phyloP scores from a whole-genome alignment of 306 rosid species.

The Benincasa hispida region DNA sequence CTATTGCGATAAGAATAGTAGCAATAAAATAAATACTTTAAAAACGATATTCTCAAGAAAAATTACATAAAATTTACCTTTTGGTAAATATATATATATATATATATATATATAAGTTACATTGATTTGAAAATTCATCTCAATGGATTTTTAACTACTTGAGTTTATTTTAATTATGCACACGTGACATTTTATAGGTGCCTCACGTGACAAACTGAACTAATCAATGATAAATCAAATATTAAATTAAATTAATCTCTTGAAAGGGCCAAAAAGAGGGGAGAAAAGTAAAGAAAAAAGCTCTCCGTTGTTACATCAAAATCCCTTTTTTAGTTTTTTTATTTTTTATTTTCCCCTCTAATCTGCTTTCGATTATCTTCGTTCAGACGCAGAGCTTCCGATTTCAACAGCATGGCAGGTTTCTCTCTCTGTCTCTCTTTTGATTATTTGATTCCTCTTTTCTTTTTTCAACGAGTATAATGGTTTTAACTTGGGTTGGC shows the following conservation, averaged over 20 bases:
- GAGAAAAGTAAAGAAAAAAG: neutral
- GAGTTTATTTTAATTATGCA: no score
- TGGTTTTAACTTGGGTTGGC: neutral
- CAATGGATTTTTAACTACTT: no score
- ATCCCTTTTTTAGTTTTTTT: neutral
- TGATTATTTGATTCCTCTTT: neutral
- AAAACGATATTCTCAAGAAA: no score
- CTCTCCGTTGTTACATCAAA: neutral
- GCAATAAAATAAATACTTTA: no score
- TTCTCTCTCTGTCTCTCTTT: neutral
- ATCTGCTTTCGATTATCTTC: neutral
- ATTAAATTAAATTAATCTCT: neutral
- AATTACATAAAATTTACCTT: no score
- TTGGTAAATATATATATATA: no score
- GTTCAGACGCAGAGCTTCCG: neutral
- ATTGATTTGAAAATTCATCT: no score
- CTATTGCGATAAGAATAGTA: no score
- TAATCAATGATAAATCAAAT: neutral
- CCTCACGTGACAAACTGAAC: neutral
- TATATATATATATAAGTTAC: no score
- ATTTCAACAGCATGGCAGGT: conserved; percentile 1
- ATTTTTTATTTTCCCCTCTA: neutral
- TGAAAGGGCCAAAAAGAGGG: neutral
- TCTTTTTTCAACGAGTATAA: neutral
- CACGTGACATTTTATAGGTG: neutral